These are phyloP conservation scores for Rhizopogon roseolus DNA, from an alignment of 768 basidiomycete species.

Conservation along the genomic window DNA sequence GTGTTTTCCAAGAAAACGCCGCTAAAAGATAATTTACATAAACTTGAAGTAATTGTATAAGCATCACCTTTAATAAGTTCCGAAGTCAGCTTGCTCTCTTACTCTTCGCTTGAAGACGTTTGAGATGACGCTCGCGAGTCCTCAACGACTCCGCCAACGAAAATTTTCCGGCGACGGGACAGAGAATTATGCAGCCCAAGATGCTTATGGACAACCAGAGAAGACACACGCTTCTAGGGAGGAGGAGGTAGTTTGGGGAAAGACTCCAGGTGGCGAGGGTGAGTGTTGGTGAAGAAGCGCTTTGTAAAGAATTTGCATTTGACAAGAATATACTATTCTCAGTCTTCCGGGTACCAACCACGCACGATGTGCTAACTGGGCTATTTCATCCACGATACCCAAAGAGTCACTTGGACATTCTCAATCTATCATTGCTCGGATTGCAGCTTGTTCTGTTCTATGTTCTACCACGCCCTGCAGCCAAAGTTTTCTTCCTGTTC, in stretches of 20 bases:
- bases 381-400: slow-evolving; percentile 79
- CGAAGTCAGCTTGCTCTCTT: not conserved
- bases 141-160: slow-evolving; percentile 20
- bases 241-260: slow-evolving; percentile 81
- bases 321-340: slow-evolving; percentile 1
- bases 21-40: slow-evolving; percentile 4
- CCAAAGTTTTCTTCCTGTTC: slow-evolving; percentile 71
- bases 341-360: slow-evolving; percentile 94
- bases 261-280: slow-evolving; percentile 81
- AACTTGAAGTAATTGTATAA: not conserved
- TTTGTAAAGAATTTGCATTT: slow-evolving; percentile 3
- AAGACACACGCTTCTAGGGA: slow-evolving; percentile 17
- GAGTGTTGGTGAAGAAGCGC: slow-evolving; percentile 11
- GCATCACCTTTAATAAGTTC: not conserved
- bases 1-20: not conserved
- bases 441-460: slow-evolving; percentile 74
- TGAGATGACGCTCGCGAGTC: slow-evolving; percentile 16
- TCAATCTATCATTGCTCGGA: slow-evolving; percentile 77
- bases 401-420: slow-evolving; percentile 84
- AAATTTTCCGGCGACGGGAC: slow-evolving; percentile 1
- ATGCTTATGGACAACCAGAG: slow-evolving; percentile 7
- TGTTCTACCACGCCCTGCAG: slow-evolving; percentile 48
- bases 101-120: not conserved
- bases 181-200: not conserved
- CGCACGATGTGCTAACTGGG: slow-evolving; percentile 83